Conservation (phyloP, 768 basidiomycete species). For the Daedaleopsis nitida region DNA sequence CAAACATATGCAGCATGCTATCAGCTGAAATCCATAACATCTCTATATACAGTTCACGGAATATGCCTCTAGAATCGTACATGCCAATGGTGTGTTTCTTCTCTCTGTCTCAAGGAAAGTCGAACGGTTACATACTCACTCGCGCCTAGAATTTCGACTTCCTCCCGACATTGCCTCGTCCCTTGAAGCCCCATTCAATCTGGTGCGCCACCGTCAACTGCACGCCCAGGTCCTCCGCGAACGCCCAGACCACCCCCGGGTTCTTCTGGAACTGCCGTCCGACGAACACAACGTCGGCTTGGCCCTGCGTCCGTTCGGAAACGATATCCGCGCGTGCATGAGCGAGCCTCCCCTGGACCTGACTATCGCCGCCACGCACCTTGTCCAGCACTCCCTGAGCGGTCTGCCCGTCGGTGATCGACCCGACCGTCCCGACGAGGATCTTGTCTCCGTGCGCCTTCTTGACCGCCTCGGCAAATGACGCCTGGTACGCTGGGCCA, state of each 20-base stretch:
- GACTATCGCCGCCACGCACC: constrained; percentile 4
- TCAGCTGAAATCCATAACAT: too few relatives aligned
- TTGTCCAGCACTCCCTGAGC: constrained; percentile 61
- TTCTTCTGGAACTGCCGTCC: constrained; percentile 57
- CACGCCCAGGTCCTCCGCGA: constrained; percentile 59
- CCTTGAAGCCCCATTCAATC: constrained; percentile 55
- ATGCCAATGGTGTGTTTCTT: neutral
- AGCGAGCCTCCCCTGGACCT: constrained; percentile 14
- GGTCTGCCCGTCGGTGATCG: constrained; percentile 53
- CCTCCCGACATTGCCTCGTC: constrained; percentile 26
- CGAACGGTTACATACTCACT: neutral
- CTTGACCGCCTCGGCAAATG: constrained; percentile 38
- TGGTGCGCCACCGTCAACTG: constrained; percentile 49
- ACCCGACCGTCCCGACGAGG: constrained; percentile 55
- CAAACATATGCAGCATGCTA: too few relatives aligned
- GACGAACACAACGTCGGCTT: constrained; percentile 53
- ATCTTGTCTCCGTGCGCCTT: constrained; percentile 42
- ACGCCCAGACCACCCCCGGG: constrained; percentile 50
- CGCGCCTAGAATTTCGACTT: neutral
- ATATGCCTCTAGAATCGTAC: too few relatives aligned
- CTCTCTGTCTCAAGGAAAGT: neutral
- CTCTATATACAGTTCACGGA: too few relatives aligned
- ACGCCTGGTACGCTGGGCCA: constrained; percentile 23
- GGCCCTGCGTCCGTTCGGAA: constrained; percentile 42
- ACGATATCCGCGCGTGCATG: neutral